Conservation (phyloP, 2,329 filamentous ascomycete species). For the Pseudogymnoascus sp. region DNA sequence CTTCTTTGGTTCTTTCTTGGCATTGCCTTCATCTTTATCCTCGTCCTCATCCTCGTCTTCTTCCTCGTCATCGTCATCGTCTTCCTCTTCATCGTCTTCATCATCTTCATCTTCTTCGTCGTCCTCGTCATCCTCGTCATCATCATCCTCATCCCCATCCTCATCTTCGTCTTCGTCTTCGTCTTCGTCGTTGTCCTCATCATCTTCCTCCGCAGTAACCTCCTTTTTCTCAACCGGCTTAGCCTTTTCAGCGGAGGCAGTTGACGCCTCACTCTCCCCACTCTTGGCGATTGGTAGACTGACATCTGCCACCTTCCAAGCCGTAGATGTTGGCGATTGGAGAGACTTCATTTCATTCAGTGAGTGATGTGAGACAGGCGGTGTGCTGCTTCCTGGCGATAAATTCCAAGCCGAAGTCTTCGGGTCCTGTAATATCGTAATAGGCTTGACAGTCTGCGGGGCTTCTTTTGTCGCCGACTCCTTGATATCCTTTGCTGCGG, state of each 20-base stretch:
- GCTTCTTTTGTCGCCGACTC: not conserved
- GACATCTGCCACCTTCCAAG: slow-evolving; percentile 21
- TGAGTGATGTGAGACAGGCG: not conserved
- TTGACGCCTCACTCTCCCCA: not conserved
- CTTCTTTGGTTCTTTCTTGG: slow-evolving; percentile 31
- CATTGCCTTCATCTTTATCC: slow-evolving; percentile 27
- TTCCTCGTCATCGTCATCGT: not conserved
- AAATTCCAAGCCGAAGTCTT: not conserved
- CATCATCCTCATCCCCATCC: not conserved
- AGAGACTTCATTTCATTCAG: slow-evolving; percentile 12
- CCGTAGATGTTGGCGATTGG: slow-evolving; percentile 25
- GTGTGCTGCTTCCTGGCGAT: not conserved
- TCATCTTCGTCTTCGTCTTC: slow-evolving; percentile 7
- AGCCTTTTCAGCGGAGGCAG: slow-evolving; percentile 17
- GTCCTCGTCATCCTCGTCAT: not conserved
- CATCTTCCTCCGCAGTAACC: slow-evolving; percentile 26
- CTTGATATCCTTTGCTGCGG: slow-evolving; percentile 14
- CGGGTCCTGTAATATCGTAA: not conserved
- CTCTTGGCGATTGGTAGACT: not conserved
- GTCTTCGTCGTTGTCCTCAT: slow-evolving; percentile 17
- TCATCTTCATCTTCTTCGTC: not conserved
- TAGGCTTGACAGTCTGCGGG: not conserved
- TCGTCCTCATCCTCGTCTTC: slow-evolving; percentile 28
- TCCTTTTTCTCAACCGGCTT: slow-evolving; percentile 23
- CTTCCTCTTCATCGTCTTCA: not conserved